Percentiles rank a stretch among this genome's conserved stretches.
Conservation (phyloP, 2,329 filamentous ascomycete genomes). For the Beauveria sp. region DNA sequence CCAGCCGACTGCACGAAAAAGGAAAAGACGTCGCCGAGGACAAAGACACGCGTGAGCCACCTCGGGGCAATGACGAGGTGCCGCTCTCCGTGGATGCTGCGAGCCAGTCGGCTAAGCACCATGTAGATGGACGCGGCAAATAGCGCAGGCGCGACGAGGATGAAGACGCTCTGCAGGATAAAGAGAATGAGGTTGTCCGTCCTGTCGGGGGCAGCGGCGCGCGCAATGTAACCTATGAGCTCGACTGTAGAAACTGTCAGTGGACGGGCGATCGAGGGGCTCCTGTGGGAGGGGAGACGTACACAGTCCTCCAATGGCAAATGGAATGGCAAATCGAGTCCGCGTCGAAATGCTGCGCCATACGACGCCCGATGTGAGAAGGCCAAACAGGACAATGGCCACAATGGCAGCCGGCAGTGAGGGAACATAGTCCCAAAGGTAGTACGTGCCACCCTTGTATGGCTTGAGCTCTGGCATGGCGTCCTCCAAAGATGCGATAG, state of each 20-base stretch:
- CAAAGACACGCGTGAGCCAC: conserved; percentile 48
- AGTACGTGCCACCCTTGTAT: conserved; percentile 21
- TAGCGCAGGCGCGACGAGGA: conserved; percentile 40
- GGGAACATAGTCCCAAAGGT: conserved; percentile 30
- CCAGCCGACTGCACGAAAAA: conserved; percentile 44
- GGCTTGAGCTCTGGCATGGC: conserved; percentile 25
- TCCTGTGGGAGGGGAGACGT: conserved; percentile 20
- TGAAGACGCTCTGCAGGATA: conserved; percentile 33
- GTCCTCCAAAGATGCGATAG: neutral
- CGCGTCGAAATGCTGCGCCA: conserved; percentile 35
- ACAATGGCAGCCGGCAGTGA: conserved; percentile 37
- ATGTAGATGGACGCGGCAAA: conserved; percentile 46
- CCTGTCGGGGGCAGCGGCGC: conserved; percentile 21
- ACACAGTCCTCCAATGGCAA: conserved; percentile 41
- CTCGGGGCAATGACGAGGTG: conserved; percentile 25
- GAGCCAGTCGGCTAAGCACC: conserved; percentile 37
- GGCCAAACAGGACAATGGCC: conserved; percentile 37
- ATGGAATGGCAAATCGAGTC: conserved; percentile 44
- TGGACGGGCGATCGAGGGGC: neutral
- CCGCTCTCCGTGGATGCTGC: conserved; percentile 27
- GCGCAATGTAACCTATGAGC: conserved; percentile 32
- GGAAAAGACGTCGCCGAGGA: conserved; percentile 44
- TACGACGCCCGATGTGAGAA: conserved; percentile 34
- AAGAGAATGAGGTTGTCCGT: conserved; percentile 29
- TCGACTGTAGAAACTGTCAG: conserved; percentile 28